Evolutionary conservation across 2,329 filamentous ascomycete genomes (phyloP).

Genomic region (Calonectria montana): DNA sequence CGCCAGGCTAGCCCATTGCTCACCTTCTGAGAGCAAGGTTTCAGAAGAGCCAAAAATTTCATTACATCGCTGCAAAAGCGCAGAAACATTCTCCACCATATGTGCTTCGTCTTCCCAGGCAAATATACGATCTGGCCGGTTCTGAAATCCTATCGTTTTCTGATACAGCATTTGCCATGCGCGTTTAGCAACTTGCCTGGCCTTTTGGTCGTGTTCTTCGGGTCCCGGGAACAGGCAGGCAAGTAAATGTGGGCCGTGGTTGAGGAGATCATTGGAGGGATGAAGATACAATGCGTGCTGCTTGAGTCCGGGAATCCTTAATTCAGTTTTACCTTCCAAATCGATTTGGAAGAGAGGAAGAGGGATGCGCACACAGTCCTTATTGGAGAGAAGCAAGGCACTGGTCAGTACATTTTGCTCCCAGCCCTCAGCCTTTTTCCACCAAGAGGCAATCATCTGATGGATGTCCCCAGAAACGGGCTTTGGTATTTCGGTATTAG

Average conservation of each 20-base stretch:
- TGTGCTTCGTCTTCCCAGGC: neutral
- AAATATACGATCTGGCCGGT: neutral
- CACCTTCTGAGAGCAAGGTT: neutral
- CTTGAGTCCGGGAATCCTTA: neutral
- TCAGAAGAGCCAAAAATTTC: neutral
- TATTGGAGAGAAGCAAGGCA: neutral
- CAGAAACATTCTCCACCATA: neutral
- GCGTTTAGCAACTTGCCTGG: neutral
- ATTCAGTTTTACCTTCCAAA: neutral
- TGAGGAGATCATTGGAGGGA: neutral
- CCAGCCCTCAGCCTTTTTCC: neutral
- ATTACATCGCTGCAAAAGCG: neutral
- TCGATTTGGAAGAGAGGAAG: neutral
- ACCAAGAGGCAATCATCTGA: neutral
- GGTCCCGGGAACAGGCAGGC: neutral
- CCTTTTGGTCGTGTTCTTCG: neutral
- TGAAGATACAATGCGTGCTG: neutral
- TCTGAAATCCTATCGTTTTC: neutral
- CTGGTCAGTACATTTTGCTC: neutral
- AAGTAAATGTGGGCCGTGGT: neutral
- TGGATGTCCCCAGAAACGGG: neutral
- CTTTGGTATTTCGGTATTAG: neutral
- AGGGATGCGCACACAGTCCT: neutral
- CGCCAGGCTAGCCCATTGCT: neutral
- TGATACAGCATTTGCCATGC: neutral